Conservation (phyloP, 306 rosid species). For the Potentilla sterilis region DNA sequence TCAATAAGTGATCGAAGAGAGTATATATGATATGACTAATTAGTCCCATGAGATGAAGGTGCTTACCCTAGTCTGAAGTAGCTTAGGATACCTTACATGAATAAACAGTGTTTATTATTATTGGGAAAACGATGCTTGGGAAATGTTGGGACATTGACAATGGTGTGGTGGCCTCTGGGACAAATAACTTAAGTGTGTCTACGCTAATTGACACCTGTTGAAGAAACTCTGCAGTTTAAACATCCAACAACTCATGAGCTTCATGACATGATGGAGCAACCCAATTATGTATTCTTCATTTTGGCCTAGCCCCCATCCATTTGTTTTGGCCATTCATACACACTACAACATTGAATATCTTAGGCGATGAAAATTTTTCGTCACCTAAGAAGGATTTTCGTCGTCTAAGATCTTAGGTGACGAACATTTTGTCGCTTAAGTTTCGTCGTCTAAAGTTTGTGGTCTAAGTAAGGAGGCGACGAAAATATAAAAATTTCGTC, state of each 20-base stretch:
- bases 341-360: too few species aligned
- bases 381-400: too few species aligned
- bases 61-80: not conserved
- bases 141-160: constrained; percentile 20
- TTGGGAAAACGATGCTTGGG: not conserved
- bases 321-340: not conserved
- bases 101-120: not conserved
- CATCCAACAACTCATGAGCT: constrained; percentile 28
- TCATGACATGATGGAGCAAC: not conserved
- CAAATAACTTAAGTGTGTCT: constrained; percentile 10
- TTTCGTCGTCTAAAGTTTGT: too few species aligned
- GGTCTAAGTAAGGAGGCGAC: too few species aligned
- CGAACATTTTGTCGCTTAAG: too few species aligned
- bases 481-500: too few species aligned
- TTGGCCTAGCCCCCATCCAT: not conserved
- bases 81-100: constrained; percentile 8
- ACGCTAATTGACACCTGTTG: constrained; percentile 10
- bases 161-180: not conserved
- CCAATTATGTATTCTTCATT: constrained; percentile 5
- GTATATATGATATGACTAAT: too few species aligned
- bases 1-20: not conserved
- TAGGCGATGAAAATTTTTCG: too few species aligned
- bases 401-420: too few species aligned
- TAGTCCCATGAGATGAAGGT: not conserved
- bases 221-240: constrained; percentile 10